A percentile compares a stretch with the other conserved stretches of the same genome.
phyloP scores from a whole-genome alignment of 768 basidiomycete species.

The Cystobasidium onofrii region DNA sequence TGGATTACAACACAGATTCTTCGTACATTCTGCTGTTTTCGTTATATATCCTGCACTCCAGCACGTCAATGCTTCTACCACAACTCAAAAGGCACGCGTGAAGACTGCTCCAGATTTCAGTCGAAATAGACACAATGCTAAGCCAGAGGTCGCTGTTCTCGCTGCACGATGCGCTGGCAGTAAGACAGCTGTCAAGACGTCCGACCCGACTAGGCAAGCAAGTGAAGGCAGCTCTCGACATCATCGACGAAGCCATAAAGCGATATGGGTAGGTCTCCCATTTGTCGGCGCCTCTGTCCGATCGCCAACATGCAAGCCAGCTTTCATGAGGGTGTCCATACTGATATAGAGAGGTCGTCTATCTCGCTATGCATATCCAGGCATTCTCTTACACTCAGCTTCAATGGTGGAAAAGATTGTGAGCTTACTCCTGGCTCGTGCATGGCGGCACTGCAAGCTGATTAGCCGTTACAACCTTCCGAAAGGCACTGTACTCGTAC shows the following conservation, averaged over 20 bases:
- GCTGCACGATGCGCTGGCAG: constrained; percentile 27
- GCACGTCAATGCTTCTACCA: not conserved
- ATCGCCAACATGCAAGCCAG: constrained; percentile 30
- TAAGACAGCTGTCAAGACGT: constrained; percentile 20
- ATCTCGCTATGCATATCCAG: not conserved
- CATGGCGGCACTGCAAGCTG: not conserved
- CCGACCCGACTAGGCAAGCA: constrained; percentile 3
- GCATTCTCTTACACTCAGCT: constrained; percentile 75
- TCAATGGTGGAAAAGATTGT: constrained; percentile 99
- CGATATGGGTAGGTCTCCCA: constrained; percentile 65
- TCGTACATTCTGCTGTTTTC: too few relatives aligned
- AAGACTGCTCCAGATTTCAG: too few relatives aligned
- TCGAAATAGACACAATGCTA: not conserved
- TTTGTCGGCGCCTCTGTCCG: not conserved
- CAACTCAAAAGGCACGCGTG: not conserved
- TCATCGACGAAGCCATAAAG: constrained; percentile 70
- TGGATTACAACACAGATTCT: too few relatives aligned
- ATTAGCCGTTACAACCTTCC: constrained; percentile 42
- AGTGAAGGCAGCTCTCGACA: constrained; percentile 69
- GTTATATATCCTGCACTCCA: too few relatives aligned
- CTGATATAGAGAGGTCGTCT: not conserved
- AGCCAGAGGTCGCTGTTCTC: constrained; percentile 29
- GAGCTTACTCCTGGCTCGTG: constrained; percentile 22
- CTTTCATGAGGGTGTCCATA: not conserved
- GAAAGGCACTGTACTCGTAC: constrained; percentile 89